Evolutionary conservation across 495 filamentous ascomycete species (phyloP).

Genomic region (Ascobolus immersus): DNA sequence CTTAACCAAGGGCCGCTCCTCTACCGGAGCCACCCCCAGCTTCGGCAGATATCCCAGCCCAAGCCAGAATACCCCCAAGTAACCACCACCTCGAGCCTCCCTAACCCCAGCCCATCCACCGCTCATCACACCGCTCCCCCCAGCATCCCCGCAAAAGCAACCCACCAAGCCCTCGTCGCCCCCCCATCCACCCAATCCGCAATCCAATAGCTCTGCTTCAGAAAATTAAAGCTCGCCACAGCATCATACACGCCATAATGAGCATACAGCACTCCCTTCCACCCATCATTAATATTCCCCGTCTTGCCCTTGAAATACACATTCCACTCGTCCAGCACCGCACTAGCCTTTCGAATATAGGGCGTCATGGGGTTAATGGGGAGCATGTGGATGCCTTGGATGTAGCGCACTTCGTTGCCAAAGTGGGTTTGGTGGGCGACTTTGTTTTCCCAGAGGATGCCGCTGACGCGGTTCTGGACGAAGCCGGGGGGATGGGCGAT

Average conservation of each 20-base stretch:
- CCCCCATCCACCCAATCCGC: constrained; percentile 60
- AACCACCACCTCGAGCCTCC: too few relatives aligned
- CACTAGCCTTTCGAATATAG: constrained; percentile 37
- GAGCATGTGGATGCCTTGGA: constrained; percentile 94
- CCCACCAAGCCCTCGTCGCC: constrained; percentile 67
- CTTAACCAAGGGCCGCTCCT: too few relatives aligned
- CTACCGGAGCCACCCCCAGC: too few relatives aligned
- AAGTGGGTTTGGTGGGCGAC: constrained; percentile 91
- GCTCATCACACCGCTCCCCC: too few relatives aligned
- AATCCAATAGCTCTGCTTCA: constrained; percentile 38
- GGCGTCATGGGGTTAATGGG: constrained; percentile 50
- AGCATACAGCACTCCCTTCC: constrained; percentile 63
- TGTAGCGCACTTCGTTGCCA: constrained; percentile 49
- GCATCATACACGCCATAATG: constrained; percentile 66
- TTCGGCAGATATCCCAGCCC: too few relatives aligned
- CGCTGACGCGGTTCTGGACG: constrained; percentile 61
- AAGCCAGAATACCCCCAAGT: too few relatives aligned
- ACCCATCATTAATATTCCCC: constrained; percentile 39
- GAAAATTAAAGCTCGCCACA: constrained; percentile 42
- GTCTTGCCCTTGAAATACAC: constrained; percentile 45
- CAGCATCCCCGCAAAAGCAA: constrained; percentile 40
- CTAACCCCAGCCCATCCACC: too few relatives aligned
- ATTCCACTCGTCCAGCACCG: constrained; percentile 70
- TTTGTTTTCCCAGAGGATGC: constrained; percentile 95
- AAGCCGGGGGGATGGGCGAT: constrained; percentile 52